A percentile compares a stretch with the other conserved stretches of the same genome.
phyloP scores from a whole-genome alignment of 768 basidiomycete genomes.

The Terana coerulea region DNA sequence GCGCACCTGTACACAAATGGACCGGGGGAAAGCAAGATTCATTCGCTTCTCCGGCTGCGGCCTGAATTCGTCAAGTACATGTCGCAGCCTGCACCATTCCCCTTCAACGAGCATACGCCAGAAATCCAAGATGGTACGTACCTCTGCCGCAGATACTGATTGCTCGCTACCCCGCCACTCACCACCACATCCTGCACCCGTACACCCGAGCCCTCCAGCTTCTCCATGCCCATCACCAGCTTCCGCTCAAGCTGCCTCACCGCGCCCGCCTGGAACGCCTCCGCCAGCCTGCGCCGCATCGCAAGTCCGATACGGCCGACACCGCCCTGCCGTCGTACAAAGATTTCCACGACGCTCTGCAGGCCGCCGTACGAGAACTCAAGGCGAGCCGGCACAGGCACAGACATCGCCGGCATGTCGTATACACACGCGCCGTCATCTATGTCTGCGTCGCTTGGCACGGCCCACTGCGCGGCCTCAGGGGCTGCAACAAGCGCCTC shows the following conservation, averaged over 20 bases:
- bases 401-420: slow-evolving; percentile 22
- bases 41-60: slow-evolving; percentile 30
- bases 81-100: slow-evolving; percentile 28
- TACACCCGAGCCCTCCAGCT: slow-evolving; percentile 41
- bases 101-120: too few relatives aligned
- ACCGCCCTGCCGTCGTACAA: slow-evolving; percentile 42
- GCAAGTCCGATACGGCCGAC: slow-evolving; percentile 21
- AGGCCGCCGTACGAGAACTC: slow-evolving; percentile 79
- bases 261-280: slow-evolving; percentile 70
- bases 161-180: slow-evolving; percentile 94
- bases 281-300: slow-evolving; percentile 47
- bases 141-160: slow-evolving; percentile 64
- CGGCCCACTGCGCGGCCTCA: background rate
- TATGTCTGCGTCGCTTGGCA: slow-evolving; percentile 8
- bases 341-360: slow-evolving; percentile 66
- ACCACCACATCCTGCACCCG: slow-evolving; percentile 62
- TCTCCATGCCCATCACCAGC: slow-evolving; percentile 48
- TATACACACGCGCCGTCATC: slow-evolving; percentile 12
- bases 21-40: slow-evolving; percentile 65
- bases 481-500: too few relatives aligned
- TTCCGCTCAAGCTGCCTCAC: slow-evolving; percentile 76
- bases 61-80: slow-evolving; percentile 24
- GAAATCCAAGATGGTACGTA: too few relatives aligned
- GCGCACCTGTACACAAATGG: slow-evolving; percentile 74
- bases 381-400: slow-evolving; percentile 47